Evolutionary conservation across 345 rosid genomes (phyloP).

Genomic region (Linum lewisii): DNA sequence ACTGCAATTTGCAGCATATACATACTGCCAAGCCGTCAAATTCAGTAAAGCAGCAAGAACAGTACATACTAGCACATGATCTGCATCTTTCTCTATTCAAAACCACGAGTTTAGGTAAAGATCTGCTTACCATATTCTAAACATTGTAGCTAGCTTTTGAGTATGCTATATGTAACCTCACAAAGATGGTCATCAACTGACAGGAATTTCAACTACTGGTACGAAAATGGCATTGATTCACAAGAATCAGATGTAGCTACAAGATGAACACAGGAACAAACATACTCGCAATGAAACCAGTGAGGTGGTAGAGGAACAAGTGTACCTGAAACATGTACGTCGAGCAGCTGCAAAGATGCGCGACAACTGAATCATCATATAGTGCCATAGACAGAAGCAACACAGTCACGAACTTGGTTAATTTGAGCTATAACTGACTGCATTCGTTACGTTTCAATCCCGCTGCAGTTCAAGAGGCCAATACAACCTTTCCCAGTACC

Average conservation of each 20-base stretch:
- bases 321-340: constrained; percentile 1
- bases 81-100: constrained; percentile 3
- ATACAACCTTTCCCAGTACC: too few relatives aligned
- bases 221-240: too few relatives aligned
- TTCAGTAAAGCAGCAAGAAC: too few relatives aligned
- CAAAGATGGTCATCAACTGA: not conserved
- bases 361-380: constrained; percentile 5
- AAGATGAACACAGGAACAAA: too few relatives aligned
- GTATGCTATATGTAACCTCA: constrained; percentile 9
- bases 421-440: too few relatives aligned
- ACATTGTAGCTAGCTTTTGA: constrained; percentile 11
- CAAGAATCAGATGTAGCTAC: too few relatives aligned
- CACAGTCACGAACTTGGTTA: too few relatives aligned
- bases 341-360: not conserved
- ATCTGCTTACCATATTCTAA: constrained; percentile 8
- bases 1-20: not conserved
- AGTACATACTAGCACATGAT: not conserved
- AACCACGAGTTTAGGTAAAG: not conserved
- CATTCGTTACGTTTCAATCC: too few relatives aligned
- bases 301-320: too few relatives aligned
- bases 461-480: too few relatives aligned
- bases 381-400: not conserved
- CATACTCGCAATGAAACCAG: not conserved
- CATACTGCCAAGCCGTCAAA: not conserved
- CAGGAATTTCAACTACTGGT: too few relatives aligned